Evolutionary conservation across 2,329 filamentous ascomycete genomes (phyloP), one percentile per base, ranked within the genome.

Genomic region (Xylaria sp.): DNA sequence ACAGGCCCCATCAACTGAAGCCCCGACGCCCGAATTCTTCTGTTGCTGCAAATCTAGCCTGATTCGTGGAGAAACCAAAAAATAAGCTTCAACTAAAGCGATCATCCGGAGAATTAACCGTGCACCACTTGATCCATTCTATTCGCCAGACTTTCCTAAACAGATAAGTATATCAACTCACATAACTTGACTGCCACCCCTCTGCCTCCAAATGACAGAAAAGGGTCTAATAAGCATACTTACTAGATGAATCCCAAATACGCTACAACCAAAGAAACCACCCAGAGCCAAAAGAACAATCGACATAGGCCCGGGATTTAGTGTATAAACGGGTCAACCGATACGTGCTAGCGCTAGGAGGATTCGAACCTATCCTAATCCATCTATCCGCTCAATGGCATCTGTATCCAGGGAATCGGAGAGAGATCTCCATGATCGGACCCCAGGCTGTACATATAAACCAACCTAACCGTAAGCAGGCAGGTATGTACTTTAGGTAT

Each of bases 21-120:
- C 5, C 22, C 29, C 22, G 33, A 44, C 33, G 15, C 5, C 36
- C 53, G 9, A 25, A 39, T 15, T 44, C 42, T 20, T 31, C 31
- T 3, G 55, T 42, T 36, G 20, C 13, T 33, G 45, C 38, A 11
- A 29, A 6, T 44, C 17, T 27, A 17, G 39, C 56, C 61, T 44
- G 49, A 69, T 69, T 69, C 67, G 67, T 69, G 67, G 65, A 69
- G 67, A 69, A 69, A 67, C 64, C 55, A 10, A n/a, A 64, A 25
- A 25, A 11, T n/a, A 22, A 5, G 20, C 31, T 17, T 36, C 9
- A 31, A 50, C 44, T 2, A n/a, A 31, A 49, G 25, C 47, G 36
- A 42, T 31, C 29, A 5, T 20, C 36, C 50, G 39, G 25, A 38
- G 13, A 9, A 47, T 56, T 54, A 36, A 44, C 47, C 22, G 20